phyloP scores from a whole-genome alignment of 1,284 basidiomycete genomes.

The Anthracocystis setariae region DNA sequence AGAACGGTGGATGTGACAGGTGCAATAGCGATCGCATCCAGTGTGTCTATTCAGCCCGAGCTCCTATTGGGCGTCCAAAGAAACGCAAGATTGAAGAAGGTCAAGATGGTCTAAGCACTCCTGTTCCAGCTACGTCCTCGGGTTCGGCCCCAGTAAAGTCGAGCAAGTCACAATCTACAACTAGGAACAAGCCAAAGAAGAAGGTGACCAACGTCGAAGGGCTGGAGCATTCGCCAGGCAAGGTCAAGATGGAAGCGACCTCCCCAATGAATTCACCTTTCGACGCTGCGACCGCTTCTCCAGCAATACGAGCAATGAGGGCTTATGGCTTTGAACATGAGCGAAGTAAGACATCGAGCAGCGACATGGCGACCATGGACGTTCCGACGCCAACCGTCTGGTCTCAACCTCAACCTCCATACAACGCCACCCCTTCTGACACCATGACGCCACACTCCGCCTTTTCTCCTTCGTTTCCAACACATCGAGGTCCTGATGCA shows the following conservation, averaged over 20 bases:
- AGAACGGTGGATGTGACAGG: slow-evolving; percentile 45
- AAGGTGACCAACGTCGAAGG: slow-evolving; percentile 2
- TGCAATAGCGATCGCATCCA: slow-evolving; percentile 45
- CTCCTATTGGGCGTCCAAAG: slow-evolving; percentile 57
- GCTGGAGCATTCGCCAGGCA: not conserved
- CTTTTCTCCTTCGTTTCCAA: slow-evolving; percentile 8
- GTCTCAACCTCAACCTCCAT: not conserved
- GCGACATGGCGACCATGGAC: too few species aligned
- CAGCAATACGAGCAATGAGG: not conserved
- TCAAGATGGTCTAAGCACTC: not conserved
- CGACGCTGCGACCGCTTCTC: not conserved
- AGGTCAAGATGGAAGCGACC: slow-evolving; percentile 18
- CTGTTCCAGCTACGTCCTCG: not conserved
- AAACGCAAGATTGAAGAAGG: slow-evolving; percentile 47
- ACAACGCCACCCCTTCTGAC: slow-evolving; percentile 23
- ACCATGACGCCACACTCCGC: slow-evolving; percentile 14
- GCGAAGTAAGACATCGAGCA: too few species aligned
- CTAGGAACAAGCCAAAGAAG: slow-evolving; percentile 14
- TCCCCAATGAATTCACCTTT: not conserved
- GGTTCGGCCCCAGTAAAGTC: not conserved
- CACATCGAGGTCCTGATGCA: not conserved
- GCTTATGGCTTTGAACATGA: too few species aligned
- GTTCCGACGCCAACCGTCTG: too few species aligned
- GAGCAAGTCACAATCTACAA: not conserved
- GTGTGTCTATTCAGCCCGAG: slow-evolving; percentile 50